A percentile compares a stretch with the other conserved stretches of the same genome.
These are phyloP conservation scores for Lactuca sativa DNA, from an alignment of 129 eudicot species.

Conservation along the genomic window DNA sequence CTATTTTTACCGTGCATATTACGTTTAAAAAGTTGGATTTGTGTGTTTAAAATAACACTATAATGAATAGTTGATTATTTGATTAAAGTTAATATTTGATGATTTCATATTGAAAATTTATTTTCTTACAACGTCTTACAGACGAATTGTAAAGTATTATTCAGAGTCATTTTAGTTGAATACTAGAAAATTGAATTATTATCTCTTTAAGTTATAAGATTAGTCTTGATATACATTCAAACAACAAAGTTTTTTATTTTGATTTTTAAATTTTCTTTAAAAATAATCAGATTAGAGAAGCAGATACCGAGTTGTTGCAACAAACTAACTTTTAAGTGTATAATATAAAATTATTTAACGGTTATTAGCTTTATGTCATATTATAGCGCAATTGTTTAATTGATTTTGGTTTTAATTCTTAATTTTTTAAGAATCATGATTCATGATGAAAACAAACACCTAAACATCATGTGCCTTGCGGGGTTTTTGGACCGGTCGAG, in stretches of 20 bases:
- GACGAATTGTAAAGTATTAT: too few species aligned
- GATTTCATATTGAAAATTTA: neutral
- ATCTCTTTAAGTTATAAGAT: neutral
- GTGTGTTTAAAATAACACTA: neutral
- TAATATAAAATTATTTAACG: too few species aligned
- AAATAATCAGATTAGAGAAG: neutral
- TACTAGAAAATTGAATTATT: neutral
- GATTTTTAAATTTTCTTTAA: too few species aligned
- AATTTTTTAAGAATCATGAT: too few species aligned
- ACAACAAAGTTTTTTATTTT: too few species aligned
- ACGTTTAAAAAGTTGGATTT: neutral
- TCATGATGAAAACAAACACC: too few species aligned
- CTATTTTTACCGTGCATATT: neutral
- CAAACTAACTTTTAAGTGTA: neutral
- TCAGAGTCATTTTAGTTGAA: neutral
- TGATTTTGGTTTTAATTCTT: neutral
- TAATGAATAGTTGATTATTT: neutral
- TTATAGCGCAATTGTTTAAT: neutral
- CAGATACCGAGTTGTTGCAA: neutral
- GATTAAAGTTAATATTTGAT: neutral
- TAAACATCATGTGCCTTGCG: too few species aligned
- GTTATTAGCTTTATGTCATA: neutral
- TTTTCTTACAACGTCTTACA: neutral
- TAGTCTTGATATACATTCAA: neutral
- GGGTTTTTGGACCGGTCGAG: too few species aligned